Conservation (phyloP, 306 rosid genomes). For the Lablab purpureus region DNA sequence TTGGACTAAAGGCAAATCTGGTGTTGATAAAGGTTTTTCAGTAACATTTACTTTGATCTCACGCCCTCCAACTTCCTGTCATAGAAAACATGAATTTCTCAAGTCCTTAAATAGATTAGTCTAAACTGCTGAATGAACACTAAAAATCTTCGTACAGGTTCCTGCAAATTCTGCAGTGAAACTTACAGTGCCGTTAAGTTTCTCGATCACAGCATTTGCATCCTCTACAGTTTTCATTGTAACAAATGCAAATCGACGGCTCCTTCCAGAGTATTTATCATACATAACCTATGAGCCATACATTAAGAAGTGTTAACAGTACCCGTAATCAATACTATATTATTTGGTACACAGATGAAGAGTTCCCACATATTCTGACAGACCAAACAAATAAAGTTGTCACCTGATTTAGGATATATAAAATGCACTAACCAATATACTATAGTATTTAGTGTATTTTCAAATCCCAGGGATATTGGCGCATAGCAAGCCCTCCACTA, state of each 20-base stretch:
- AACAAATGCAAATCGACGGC: slow-evolving; percentile 94
- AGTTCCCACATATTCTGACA: neutral
- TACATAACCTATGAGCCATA: slow-evolving; percentile 78
- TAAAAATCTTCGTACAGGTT: slow-evolving; percentile 7
- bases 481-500: no score
- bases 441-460: neutral
- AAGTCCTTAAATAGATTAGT: slow-evolving; percentile 24
- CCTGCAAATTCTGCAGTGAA: slow-evolving; percentile 14
- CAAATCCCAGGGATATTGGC: neutral
- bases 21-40: slow-evolving; percentile 70
- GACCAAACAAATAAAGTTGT: slow-evolving; percentile 8
- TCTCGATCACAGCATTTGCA: slow-evolving; percentile 79
- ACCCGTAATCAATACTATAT: neutral
- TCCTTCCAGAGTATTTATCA: slow-evolving; percentile 91
- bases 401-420: slow-evolving; percentile 3
- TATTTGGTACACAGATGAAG: slow-evolving; percentile 1
- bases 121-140: neutral
- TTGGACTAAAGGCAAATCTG: slow-evolving; percentile 58
- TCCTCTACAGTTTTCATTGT: slow-evolving; percentile 82
- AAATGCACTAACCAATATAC: slow-evolving; percentile 6
- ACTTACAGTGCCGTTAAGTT: slow-evolving; percentile 90
- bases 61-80: slow-evolving; percentile 87
- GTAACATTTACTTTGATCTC: slow-evolving; percentile 85
- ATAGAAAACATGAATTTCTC: slow-evolving; percentile 37
- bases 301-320: slow-evolving; percentile 21